Conservation (phyloP, 306 rosid genomes). For the Quercus cerris region DNA sequence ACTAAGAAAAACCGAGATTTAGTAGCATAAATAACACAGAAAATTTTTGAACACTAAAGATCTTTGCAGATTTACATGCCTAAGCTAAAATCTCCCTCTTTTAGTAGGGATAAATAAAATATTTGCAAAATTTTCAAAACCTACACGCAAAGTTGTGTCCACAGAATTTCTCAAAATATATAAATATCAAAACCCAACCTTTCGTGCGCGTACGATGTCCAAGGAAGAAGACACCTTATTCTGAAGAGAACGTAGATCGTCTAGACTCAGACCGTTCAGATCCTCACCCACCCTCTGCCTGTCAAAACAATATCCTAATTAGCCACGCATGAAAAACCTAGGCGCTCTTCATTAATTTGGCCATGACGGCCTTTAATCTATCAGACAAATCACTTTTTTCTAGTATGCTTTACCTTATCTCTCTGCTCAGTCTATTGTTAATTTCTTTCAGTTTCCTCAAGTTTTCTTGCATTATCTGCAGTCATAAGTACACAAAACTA, state of each 20-base stretch:
- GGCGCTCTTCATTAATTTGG: neutral
- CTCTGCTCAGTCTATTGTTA: constrained; percentile 60
- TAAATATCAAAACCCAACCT: constrained; percentile 34
- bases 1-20: too few relatives aligned
- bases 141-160: too few relatives aligned
- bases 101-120: too few relatives aligned
- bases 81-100: too few relatives aligned
- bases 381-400: neutral
- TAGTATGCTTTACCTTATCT: constrained; percentile 50
- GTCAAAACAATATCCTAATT: constrained; percentile 11
- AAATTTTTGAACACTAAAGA: too few relatives aligned
- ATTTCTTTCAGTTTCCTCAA: constrained; percentile 57
- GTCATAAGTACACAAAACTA: neutral
- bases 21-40: too few relatives aligned
- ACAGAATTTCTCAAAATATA: neutral
- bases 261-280: constrained; percentile 37
- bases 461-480: constrained; percentile 64
- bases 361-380: neutral
- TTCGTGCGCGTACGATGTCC: constrained; percentile 48
- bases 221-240: constrained; percentile 40
- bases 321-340: neutral
- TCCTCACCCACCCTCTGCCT: constrained; percentile 81
- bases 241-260: constrained; percentile 58
- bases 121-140: neutral
- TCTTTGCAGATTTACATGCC: too few relatives aligned